phyloP scores from a whole-genome alignment of 176 grass and related monocot species.

The Ampelocalamus luodianensis region DNA sequence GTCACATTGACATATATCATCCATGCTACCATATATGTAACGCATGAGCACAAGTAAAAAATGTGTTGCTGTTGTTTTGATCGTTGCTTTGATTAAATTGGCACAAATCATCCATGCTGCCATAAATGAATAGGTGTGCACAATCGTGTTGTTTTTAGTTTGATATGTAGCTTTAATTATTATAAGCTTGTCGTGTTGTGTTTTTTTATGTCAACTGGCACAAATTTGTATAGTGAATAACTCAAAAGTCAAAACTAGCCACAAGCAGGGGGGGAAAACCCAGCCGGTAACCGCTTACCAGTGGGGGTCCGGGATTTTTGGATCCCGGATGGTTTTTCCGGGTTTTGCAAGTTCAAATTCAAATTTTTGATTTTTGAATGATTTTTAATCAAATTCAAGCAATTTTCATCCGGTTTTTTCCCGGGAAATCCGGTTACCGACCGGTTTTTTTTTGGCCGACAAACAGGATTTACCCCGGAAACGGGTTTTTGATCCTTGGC shows the following conservation, averaged over 20 bases:
- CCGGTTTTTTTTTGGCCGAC: no score
- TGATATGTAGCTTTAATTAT: slow-evolving; percentile 18
- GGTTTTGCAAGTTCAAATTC: no score
- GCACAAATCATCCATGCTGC: slow-evolving; percentile 13
- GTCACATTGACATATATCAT: slow-evolving; percentile 30
- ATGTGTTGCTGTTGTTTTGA: slow-evolving; percentile 16
- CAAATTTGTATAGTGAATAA: not conserved
- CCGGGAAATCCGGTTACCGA: no score
- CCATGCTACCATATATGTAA: slow-evolving; percentile 30
- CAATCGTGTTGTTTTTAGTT: slow-evolving; percentile 17
- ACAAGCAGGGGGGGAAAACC: no score
- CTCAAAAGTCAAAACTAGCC: slow-evolving; percentile 4
- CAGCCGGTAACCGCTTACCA: no score
- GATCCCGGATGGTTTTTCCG: no score
- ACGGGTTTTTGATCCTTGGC: no score
- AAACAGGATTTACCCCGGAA: no score
- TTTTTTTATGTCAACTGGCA: slow-evolving; percentile 15
- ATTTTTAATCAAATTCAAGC: no score
- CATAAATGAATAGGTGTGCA: slow-evolving; percentile 16
- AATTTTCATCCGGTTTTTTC: no score
- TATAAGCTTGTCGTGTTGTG: not conserved
- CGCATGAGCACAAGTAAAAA: slow-evolving; percentile 30
- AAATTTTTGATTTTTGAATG: no score
- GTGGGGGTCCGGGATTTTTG: no score
- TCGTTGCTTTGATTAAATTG: slow-evolving; percentile 30